Conservation (phyloP, 164 flowering plant genomes). For the Annona cherimola region DNA sequence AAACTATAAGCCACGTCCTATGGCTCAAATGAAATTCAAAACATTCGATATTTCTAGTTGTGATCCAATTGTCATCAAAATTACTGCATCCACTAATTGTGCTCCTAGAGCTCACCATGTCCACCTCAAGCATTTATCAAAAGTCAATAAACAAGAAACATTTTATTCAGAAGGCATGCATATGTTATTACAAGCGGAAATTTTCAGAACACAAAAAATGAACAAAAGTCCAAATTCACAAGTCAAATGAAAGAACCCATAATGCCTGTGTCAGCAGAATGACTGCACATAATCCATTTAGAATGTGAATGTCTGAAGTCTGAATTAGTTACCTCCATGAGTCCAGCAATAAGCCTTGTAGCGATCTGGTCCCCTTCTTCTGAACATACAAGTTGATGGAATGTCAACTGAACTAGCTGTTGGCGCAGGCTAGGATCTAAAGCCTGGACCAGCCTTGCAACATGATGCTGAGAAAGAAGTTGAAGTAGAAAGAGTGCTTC, state of each 20-base stretch:
- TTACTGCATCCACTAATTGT: too few relatives aligned
- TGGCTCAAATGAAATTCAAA: too few relatives aligned
- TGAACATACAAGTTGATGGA: conserved; percentile 87
- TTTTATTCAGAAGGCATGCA: too few relatives aligned
- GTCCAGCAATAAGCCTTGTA: conserved; percentile 76
- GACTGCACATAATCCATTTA: neutral
- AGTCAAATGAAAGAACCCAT: neutral
- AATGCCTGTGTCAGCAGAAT: neutral
- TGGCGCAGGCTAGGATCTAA: conserved; percentile 55
- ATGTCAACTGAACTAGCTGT: conserved; percentile 66
- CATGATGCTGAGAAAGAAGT: conserved; percentile 83
- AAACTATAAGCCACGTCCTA: too few relatives aligned
- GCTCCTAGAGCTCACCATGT: too few relatives aligned
- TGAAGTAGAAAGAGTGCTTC: conserved; percentile 90
- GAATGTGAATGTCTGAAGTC: neutral
- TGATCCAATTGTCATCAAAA: too few relatives aligned
- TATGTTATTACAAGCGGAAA: too few relatives aligned
- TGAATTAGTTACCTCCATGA: conserved; percentile 74
- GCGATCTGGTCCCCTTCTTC: conserved; percentile 92
- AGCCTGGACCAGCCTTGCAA: conserved; percentile 68
- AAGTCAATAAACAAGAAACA: too few relatives aligned
- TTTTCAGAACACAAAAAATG: too few relatives aligned
- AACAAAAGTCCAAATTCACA: neutral
- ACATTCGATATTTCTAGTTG: too few relatives aligned
- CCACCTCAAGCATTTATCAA: too few relatives aligned